Percentiles rank a stretch among this genome's conserved stretches.
Conservation (phyloP, 305 asterid species). For the Petunia hybrid region DNA sequence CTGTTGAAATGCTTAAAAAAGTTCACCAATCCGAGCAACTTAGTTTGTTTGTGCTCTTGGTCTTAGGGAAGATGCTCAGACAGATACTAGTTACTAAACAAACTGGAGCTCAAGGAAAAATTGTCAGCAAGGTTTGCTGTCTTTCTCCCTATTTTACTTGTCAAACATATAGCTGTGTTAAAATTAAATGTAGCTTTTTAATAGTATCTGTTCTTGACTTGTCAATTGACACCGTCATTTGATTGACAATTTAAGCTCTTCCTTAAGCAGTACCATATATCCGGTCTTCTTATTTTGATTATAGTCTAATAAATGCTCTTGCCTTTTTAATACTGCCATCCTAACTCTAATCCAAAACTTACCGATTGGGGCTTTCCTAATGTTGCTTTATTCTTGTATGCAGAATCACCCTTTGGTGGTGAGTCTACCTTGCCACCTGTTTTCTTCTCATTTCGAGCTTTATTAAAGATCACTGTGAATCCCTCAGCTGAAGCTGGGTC, state of each 20-base stretch:
- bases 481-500: conserved; percentile 86
- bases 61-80: conserved; percentile 90
- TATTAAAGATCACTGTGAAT: conserved; percentile 77
- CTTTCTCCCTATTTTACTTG: conserved; percentile 13
- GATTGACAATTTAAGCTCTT: not conserved
- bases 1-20: not conserved
- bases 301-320: not conserved
- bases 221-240: not conserved
- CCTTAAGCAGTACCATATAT: not conserved
- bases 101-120: conserved; percentile 89
- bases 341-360: conserved; percentile 32
- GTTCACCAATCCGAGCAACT: not conserved
- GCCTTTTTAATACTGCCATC: no score
- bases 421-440: conserved; percentile 63
- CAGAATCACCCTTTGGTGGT: conserved; percentile 56
- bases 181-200: not conserved
- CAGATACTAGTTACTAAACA: conserved; percentile 94
- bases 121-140: conserved; percentile 89
- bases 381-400: conserved; percentile 49
- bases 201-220: not conserved
- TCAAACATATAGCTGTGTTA: not conserved
- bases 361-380: conserved; percentile 67
- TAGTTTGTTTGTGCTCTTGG: not conserved
- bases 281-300: not conserved
- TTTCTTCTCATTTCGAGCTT: conserved; percentile 75